Conservation (phyloP, 192 early-diverging fungal genomes). For the Mortierella claussenii region DNA sequence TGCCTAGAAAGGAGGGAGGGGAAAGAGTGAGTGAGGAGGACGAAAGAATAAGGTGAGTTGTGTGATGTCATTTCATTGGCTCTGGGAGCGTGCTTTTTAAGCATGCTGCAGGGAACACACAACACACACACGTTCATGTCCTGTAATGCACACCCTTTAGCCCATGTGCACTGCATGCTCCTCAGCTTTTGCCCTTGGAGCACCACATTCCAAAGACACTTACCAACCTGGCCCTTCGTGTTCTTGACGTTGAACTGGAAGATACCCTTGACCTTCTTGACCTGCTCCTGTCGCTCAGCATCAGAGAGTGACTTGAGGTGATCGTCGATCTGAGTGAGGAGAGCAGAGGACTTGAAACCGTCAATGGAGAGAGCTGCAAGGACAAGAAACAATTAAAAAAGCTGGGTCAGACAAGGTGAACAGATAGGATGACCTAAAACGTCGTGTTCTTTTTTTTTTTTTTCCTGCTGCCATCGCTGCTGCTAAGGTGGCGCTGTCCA, state of each 20-base stretch:
- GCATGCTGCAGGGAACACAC: background rate
- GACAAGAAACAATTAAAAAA: background rate
- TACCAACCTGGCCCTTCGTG: conserved; percentile 61
- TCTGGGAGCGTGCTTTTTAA: background rate
- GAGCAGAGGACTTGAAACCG: conserved; percentile 80
- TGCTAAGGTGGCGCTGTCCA: background rate
- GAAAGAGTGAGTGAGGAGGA: background rate
- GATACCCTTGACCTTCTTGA: conserved; percentile 84
- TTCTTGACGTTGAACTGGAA: conserved; percentile 92
- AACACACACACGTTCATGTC: no score
- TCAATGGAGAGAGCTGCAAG: conserved; percentile 24
- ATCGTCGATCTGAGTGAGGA: conserved; percentile 76
- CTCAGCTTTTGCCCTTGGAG: no score
- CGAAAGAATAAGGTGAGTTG: no score
- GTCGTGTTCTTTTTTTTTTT: no score
- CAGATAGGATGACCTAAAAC: no score
- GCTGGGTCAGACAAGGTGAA: no score
- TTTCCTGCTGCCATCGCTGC: no score
- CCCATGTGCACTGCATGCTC: no score
- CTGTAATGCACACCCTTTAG: no score
- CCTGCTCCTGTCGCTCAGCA: conserved; percentile 66
- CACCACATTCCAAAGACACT: no score
- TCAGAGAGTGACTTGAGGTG: conserved; percentile 67
- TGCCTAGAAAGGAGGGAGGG: conserved; percentile 39
- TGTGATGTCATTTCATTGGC: background rate